Percentiles rank a stretch among this genome's conserved stretches.
Evolutionary conservation across 441 rosid species (phyloP).

Genomic region (Euphorbia corollata): DNA sequence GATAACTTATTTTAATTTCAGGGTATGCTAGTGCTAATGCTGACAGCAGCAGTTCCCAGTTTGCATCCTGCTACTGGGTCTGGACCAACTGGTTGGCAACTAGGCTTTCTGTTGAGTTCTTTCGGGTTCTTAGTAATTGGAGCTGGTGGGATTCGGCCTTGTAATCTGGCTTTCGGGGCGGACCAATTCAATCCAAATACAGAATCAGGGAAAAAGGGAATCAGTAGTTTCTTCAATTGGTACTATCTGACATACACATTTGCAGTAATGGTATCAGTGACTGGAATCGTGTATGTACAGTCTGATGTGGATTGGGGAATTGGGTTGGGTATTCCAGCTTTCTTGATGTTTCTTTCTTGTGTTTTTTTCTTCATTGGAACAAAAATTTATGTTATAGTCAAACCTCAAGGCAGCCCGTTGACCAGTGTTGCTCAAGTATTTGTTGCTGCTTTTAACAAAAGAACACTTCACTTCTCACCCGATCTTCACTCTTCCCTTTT

Average conservation of each 20-base stretch:
- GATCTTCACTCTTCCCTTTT: constrained; percentile 22
- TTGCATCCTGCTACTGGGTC: constrained; percentile 33
- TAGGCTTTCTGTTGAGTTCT: constrained; percentile 22
- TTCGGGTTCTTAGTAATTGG: constrained; percentile 31
- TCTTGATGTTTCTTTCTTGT: constrained; percentile 34
- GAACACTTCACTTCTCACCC: constrained; percentile 18
- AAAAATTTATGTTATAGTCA: constrained; percentile 30
- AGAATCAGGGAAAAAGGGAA: constrained; percentile 31
- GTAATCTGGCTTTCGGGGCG: constrained; percentile 42
- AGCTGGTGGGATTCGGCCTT: constrained; percentile 42
- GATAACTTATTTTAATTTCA: not conserved
- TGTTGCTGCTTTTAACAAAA: constrained; percentile 27
- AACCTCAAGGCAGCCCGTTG: constrained; percentile 37
- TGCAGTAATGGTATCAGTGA: constrained; percentile 28
- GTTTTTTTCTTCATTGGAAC: constrained; percentile 28
- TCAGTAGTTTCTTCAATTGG: constrained; percentile 39
- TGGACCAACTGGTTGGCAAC: constrained; percentile 29
- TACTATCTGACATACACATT: constrained; percentile 37
- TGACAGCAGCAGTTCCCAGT: constrained; percentile 33
- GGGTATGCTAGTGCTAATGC: constrained; percentile 36
- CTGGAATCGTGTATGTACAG: constrained; percentile 30
- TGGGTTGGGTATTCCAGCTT: constrained; percentile 34
- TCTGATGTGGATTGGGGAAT: constrained; percentile 35
- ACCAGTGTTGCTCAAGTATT: constrained; percentile 31
- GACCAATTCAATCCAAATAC: constrained; percentile 39